A percentile compares a stretch with the other conserved stretches of the same genome.
These are phyloP conservation scores for Agarophyton chilense DNA, from an alignment of 23 red algal genomes.

Conservation along the genomic window DNA sequence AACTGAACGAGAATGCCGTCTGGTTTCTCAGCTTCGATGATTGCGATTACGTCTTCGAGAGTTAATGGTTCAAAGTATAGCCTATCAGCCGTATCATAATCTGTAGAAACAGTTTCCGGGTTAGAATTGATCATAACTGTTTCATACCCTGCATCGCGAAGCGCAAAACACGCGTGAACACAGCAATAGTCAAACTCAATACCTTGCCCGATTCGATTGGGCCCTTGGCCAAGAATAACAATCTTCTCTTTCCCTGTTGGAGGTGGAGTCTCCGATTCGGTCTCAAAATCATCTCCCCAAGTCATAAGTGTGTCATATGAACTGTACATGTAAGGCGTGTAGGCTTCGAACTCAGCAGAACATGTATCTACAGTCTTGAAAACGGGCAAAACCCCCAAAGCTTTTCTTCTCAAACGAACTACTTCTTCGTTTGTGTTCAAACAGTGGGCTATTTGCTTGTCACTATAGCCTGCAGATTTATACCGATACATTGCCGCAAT, in stretches of 20 bases:
- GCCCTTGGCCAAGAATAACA: constrained; percentile 97
- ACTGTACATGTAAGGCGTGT: constrained; percentile 97
- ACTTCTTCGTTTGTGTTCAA: constrained; percentile 71
- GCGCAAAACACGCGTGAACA: constrained; percentile 94
- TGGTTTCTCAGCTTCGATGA: constrained; percentile 93
- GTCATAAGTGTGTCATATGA: constrained; percentile 80
- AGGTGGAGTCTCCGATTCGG: constrained; percentile 82
- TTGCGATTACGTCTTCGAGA: constrained; percentile 95
- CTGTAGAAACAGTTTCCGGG: constrained; percentile 98
- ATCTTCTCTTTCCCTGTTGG: constrained; percentile 89
- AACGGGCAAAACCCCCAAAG: constrained; percentile 72
- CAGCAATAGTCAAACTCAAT: constrained; percentile 99
- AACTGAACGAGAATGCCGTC: constrained; percentile 96
- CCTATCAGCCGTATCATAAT: constrained; percentile 97
- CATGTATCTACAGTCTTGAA: constrained; percentile 99
- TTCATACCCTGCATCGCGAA: constrained; percentile 90
- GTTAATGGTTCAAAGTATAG: constrained; percentile 99
- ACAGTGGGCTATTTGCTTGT: constrained; percentile 82
- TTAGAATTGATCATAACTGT: constrained; percentile 99
- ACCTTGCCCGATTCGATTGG: constrained; percentile 99
- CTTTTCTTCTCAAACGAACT: constrained; percentile 83
- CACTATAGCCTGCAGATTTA: constrained; percentile 88
- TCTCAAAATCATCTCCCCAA: constrained; percentile 73
- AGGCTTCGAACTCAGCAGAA: constrained; percentile 96
- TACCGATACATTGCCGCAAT: constrained; percentile 55